phyloP scores from a whole-genome alignment of 2,329 filamentous ascomycete species.

The Dactylella cylindrospora region DNA sequence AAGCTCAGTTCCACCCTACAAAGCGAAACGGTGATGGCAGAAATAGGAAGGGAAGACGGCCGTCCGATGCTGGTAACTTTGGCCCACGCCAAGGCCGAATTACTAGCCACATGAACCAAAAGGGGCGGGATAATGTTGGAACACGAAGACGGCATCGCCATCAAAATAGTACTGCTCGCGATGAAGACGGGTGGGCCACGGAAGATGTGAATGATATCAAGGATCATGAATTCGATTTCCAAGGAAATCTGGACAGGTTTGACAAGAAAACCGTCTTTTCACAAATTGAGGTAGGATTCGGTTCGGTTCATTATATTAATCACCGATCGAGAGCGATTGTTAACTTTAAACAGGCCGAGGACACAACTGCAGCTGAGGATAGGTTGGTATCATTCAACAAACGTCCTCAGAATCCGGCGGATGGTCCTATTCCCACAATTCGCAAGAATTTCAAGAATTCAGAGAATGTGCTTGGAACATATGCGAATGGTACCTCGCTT shows the following conservation, averaged over 20 bases:
- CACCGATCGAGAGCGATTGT: not conserved
- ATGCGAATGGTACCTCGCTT: constrained; percentile 53
- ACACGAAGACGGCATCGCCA: constrained; percentile 56
- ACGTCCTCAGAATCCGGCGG: constrained; percentile 56
- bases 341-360: constrained; percentile 64
- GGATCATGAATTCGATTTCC: constrained; percentile 92
- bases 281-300: constrained; percentile 65
- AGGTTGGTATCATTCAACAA: constrained; percentile 90
- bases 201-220: constrained; percentile 94
- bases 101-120: constrained; percentile 54
- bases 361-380: constrained; percentile 83
- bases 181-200: constrained; percentile 86
- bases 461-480: constrained; percentile 78
- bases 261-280: constrained; percentile 91
- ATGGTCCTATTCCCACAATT: constrained; percentile 21
- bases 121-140: constrained; percentile 53
- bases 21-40: constrained; percentile 30
- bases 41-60: constrained; percentile 13
- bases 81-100: constrained; percentile 20
- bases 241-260: constrained; percentile 85
- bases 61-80: constrained; percentile 23
- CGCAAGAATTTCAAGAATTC: constrained; percentile 90
- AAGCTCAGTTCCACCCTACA: constrained; percentile 17
- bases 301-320: not conserved
- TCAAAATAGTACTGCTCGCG: constrained; percentile 52